These are phyloP conservation scores for Yamadazyma kanchanaburiensis DNA, from an alignment of 1,139 yeast genomes.

Conservation along the genomic window DNA sequence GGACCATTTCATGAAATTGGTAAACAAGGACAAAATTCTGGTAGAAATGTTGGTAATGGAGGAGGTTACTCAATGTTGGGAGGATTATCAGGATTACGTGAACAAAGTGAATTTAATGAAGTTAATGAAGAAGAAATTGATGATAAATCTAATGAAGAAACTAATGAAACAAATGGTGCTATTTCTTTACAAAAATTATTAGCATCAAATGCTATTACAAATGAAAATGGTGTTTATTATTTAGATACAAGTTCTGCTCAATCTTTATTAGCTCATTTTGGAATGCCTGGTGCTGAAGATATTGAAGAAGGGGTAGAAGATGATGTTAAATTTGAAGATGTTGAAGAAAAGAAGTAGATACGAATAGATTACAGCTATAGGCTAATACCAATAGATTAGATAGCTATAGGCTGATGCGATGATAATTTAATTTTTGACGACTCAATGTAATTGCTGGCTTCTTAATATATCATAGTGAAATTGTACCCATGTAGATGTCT, in stretches of 20 bases:
- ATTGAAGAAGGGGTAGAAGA: conserved; percentile 19
- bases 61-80: conserved; percentile 18
- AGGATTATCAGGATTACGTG: conserved; percentile 16
- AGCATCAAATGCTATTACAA: conserved; percentile 50
- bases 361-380: neutral
- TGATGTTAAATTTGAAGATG: conserved; percentile 21
- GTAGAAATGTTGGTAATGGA: conserved; percentile 10
- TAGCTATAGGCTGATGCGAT: no score
- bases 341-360: conserved; percentile 13
- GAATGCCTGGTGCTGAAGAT: conserved; percentile 32
- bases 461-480: no score
- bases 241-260: conserved; percentile 50
- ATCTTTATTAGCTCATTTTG: conserved; percentile 48
- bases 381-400: no score
- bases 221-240: conserved; percentile 55
- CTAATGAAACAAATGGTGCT: conserved; percentile 29
- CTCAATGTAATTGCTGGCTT: no score
- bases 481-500: no score
- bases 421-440: no score
- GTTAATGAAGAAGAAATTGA: conserved; percentile 23
- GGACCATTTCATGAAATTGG: conserved; percentile 44
- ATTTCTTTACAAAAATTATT: conserved; percentile 51
- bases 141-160: conserved; percentile 21
- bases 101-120: conserved; percentile 17
- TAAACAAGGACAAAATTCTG: conserved; percentile 25